Base-by-base conservation (phyloP, 83 land plant species). In the Picea mariana region DNA sequence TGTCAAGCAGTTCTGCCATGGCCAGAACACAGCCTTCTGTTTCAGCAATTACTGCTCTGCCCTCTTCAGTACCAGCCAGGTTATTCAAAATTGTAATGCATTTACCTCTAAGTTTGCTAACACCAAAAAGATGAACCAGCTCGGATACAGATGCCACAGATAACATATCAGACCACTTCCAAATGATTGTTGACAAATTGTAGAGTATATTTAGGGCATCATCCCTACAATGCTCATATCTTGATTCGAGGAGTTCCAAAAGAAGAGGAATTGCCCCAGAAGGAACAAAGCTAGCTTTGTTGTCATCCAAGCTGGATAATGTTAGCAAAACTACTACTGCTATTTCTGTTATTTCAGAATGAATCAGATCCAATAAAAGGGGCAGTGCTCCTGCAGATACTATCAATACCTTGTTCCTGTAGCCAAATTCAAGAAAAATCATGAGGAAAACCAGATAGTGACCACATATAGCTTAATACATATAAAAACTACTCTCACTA, bases 1-100 rank as follows among this genome's bases (percentile, higher is more conserved):
- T 81, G 23, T 89, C 95, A 69, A 93, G 89, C 62, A 89, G 55
- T 77, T 89, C 89, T 18, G 84, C 93, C 66, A 93, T 77, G 64
- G 90, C 86, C 68, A 87, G 67, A 58, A 93, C 85, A 71, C 92
- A 88, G 24, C 92, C 95, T 61, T 80, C 81, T 4, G 90, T 88
- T 79, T 83, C 85, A 42, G 84, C 87, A 58, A 91, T 84, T 7
- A 78, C 31, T 60, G 79, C 66, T 60, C 88, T 77, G 66, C 85
- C 91, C 61, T 87, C 93, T 67, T 91, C 90, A 26, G 49, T 78
- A 61, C 82, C 69, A 59, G 87, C 84, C 44, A 96, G 77, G 34
- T 87, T 89, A 59, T 83, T 80, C 86, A 96, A 42, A 31, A 94
- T 83, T 27, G 65, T 76, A 63, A 89, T 49, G 61, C 92, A 89